phyloP scores from a whole-genome alignment of 176 grass and related monocot genomes.

The Stipa capillata region DNA sequence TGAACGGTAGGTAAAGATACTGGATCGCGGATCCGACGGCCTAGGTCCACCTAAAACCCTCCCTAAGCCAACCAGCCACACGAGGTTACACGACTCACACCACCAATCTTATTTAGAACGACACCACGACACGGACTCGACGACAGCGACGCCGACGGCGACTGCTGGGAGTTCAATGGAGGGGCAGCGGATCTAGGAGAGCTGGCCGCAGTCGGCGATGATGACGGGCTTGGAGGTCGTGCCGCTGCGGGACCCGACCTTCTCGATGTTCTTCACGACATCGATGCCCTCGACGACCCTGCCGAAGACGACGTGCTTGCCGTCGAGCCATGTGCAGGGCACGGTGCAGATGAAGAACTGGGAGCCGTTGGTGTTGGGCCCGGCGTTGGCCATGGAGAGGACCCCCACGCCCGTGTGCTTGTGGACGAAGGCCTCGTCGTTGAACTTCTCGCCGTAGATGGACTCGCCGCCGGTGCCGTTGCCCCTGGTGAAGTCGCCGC shows the following conservation, averaged over 20 bases:
- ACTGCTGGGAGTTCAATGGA: rapidly evolving
- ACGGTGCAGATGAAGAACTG: slow-evolving; percentile 88
- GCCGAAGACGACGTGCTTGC: slow-evolving; percentile 67
- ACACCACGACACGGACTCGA: background rate
- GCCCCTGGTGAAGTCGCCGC: slow-evolving; percentile 66
- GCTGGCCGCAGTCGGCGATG: slow-evolving; percentile 60
- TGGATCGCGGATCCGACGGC: too few relatives aligned
- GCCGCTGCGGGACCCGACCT: slow-evolving; percentile 25
- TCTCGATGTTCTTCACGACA: slow-evolving; percentile 39
- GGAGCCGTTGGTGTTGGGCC: slow-evolving; percentile 71
- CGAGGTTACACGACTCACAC: background rate
- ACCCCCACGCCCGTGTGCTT: slow-evolving; percentile 38
- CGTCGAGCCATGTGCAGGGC: slow-evolving; percentile 34
- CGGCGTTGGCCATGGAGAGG: slow-evolving; percentile 73
- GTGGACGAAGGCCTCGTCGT: slow-evolving; percentile 51
- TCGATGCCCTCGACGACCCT: slow-evolving; percentile 44
- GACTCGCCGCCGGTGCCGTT: slow-evolving; percentile 76
- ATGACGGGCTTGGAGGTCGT: slow-evolving; percentile 22
- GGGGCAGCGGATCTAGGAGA: slow-evolving; percentile 7
- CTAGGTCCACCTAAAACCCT: background rate
- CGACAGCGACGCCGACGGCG: too few relatives aligned
- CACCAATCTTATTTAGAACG: background rate
- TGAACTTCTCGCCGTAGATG: slow-evolving; percentile 67
- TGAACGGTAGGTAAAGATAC: too few relatives aligned
- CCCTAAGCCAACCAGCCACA: background rate